Percentiles rank a stretch among this genome's conserved stretches.
Conservation (phyloP, 129 eudicot genomes). For the Flaveria robusta region DNA sequence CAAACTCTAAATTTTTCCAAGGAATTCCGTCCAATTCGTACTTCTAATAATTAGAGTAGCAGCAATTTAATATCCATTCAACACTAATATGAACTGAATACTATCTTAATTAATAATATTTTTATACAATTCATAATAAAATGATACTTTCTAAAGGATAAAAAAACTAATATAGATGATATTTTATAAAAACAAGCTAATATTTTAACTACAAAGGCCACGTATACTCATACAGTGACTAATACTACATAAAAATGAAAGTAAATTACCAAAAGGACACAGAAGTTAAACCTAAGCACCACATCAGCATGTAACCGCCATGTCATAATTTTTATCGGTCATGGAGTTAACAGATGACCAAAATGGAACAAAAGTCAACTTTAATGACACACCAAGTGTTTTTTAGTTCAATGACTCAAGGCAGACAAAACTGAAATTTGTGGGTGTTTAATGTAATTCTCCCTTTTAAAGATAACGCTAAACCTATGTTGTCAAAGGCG, state of each 20-base stretch:
- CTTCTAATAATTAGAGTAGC: conserved; percentile 50
- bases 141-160: background rate
- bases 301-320: conserved; percentile 1
- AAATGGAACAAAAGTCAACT: background rate
- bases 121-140: background rate
- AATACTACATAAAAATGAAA: background rate
- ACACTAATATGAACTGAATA: conserved; percentile 1
- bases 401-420: background rate
- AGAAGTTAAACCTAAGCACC: background rate
- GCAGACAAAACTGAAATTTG: background rate
- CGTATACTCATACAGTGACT: background rate
- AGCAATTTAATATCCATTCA: background rate
- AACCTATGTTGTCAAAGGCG: too few relatives aligned
- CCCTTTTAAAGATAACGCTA: background rate
- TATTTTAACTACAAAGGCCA: background rate
- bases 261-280: background rate
- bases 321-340: background rate
- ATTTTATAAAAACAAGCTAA: background rate
- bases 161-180: background rate
- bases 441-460: background rate
- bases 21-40: conserved; percentile 86
- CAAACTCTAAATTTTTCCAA: conserved; percentile 80
- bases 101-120: background rate
- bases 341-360: background rate
- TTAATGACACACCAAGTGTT: background rate